These are phyloP conservation scores for Cercophora samala DNA, from an alignment of 495 filamentous ascomycete genomes.

Conservation along the genomic window DNA sequence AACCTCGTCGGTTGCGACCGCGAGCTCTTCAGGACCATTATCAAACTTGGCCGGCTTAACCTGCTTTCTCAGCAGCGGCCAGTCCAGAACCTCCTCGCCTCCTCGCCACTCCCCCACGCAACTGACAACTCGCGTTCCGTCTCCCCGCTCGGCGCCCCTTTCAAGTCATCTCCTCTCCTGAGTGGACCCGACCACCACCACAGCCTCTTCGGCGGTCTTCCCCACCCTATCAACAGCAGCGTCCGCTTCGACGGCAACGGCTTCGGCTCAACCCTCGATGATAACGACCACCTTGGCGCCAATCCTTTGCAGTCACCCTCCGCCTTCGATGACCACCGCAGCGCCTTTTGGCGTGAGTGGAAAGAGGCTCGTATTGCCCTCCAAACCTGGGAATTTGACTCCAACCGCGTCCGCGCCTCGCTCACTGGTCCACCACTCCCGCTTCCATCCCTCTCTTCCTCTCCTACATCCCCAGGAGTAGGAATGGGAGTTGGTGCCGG, in stretches of 20 bases:
- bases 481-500: slow-evolving; percentile 1
- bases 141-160: slow-evolving; percentile 46
- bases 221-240: slow-evolving; percentile 26
- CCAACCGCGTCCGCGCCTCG: slow-evolving; percentile 42
- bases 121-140: slow-evolving; percentile 19
- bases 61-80: slow-evolving; percentile 76
- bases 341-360: slow-evolving; percentile 84
- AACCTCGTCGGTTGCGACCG: slow-evolving; percentile 86
- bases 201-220: slow-evolving; percentile 24
- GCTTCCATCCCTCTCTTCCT: slow-evolving; percentile 3
- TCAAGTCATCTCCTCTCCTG: slow-evolving; percentile 42
- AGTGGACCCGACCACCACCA: slow-evolving; percentile 20
- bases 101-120: slow-evolving; percentile 27
- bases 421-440: slow-evolving; percentile 35
- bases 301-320: slow-evolving; percentile 34
- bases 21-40: slow-evolving; percentile 71
- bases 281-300: slow-evolving; percentile 38
- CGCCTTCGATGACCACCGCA: slow-evolving; percentile 51
- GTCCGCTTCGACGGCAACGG: slow-evolving; percentile 61
- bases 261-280: slow-evolving; percentile 51
- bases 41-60: slow-evolving; percentile 78
- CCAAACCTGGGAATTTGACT: slow-evolving; percentile 76
- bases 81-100: slow-evolving; percentile 39
- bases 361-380: slow-evolving; percentile 69
- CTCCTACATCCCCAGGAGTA: neutral